Evolutionary conservation across 2,329 filamentous ascomycete genomes (phyloP).

Genomic region (Xylogone sp.): DNA sequence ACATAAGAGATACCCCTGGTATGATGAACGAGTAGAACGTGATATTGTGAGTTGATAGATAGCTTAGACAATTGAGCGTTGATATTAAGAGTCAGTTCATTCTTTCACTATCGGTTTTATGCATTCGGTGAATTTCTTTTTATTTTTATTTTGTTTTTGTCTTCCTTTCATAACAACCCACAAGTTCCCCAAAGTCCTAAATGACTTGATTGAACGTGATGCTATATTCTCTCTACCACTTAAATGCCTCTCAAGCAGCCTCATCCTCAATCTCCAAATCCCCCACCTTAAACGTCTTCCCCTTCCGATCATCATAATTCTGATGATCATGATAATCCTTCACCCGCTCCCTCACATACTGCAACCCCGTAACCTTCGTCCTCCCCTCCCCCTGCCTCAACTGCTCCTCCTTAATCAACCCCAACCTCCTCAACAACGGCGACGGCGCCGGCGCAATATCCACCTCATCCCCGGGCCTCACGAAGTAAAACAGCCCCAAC

Average conservation of each 20-base stretch:
- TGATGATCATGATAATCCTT: slow-evolving; percentile 36
- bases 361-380: slow-evolving; percentile 31
- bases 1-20: neutral
- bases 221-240: neutral
- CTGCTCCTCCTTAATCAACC: slow-evolving; percentile 4
- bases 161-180: too few relatives aligned
- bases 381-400: slow-evolving; percentile 20
- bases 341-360: slow-evolving; percentile 37
- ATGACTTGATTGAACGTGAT: too few relatives aligned
- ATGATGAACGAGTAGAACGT: too few relatives aligned
- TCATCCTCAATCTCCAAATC: slow-evolving; percentile 38
- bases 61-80: neutral
- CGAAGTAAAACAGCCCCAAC: slow-evolving; percentile 37
- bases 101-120: neutral
- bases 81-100: neutral
- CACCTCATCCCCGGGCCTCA: slow-evolving; percentile 33
- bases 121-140: too few relatives aligned
- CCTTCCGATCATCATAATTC: slow-evolving; percentile 35
- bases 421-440: slow-evolving; percentile 27
- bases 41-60: neutral
- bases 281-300: slow-evolving; percentile 35
- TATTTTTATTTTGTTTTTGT: too few relatives aligned
- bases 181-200: too few relatives aligned
- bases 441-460: slow-evolving; percentile 32
- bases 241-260: slow-evolving; percentile 16